These are phyloP conservation scores for Eutrema salsugineum DNA, from an alignment of 441 rosid species.

Conservation along the genomic window DNA sequence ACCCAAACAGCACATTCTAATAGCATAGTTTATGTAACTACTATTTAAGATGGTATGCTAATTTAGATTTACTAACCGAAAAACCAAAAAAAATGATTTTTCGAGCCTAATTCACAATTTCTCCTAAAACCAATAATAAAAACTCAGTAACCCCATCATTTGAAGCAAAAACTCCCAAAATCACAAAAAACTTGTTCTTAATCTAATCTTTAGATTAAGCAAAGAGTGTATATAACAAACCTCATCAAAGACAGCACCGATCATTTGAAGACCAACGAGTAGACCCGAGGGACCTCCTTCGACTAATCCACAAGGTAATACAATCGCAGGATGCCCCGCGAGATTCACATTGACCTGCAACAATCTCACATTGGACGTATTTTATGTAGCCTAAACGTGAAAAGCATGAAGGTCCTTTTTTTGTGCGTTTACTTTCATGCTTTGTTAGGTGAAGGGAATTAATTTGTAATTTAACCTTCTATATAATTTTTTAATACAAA, in stretches of 20 bases:
- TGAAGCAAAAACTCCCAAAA: neutral
- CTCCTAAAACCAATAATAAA: constrained; percentile 44
- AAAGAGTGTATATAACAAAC: constrained; percentile 30
- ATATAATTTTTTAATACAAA: neutral
- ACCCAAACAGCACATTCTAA: constrained; percentile 8
- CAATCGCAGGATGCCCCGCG: constrained; percentile 86
- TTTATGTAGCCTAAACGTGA: constrained; percentile 10
- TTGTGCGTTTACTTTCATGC: neutral
- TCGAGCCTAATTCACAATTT: too few species aligned
- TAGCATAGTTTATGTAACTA: too few species aligned
- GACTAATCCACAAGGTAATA: constrained; percentile 87
- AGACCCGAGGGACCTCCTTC: constrained; percentile 65
- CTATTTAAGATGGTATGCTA: too few species aligned
- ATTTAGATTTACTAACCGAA: too few species aligned
- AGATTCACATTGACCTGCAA: constrained; percentile 90
- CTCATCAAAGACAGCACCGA: constrained; percentile 85
- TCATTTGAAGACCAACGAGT: constrained; percentile 95
- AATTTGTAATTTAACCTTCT: constrained; percentile 6
- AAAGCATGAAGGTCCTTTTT: neutral
- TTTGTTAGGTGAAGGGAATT: neutral
- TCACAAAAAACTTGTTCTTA: neutral
- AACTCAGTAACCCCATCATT: neutral
- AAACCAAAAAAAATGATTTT: too few species aligned
- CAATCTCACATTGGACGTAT: too few species aligned
- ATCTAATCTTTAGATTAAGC: neutral